Evolutionary conservation across 2,329 filamentous ascomycete genomes (phyloP), one percentile per base, ranked within the genome.

Genomic region (Phyllosticta citriasiana): DNA sequence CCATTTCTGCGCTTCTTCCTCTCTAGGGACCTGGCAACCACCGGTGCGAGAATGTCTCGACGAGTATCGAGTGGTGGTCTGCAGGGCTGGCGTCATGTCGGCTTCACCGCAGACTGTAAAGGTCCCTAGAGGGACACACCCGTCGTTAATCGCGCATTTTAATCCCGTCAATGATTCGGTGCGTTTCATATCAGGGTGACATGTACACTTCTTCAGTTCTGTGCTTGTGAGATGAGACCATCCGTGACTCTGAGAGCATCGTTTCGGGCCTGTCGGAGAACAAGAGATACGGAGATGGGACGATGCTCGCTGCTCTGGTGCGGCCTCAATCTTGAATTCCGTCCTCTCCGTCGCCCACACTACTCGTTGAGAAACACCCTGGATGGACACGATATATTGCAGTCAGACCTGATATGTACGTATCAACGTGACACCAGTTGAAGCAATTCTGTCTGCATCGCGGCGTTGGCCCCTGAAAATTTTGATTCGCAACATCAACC

Each of bases 121-220:
- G 73, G 72, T 76, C 77, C 72, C 73, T 66, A 76, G 77, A 79
- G 69, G 70, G 72, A 79, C 65, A 63, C 62, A 73, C 76, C 77
- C 76, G 78, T 79, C 75, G 77, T 80, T 80, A 80, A 80, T 80
- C 78, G 75, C 78, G 71, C 77, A 76, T 76, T 72, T 70, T 67
- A 65, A 70, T 73, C 70, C 68, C 64, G 25, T 62, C 67, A 65
- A 69, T 76, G 73, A 71, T 71, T 72, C 65, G 70, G 72, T 77
- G 77, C 72, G 78, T 78, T 80, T 80, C 78, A 80, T 80, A 79
- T 80, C 78, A 79, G 77, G 77, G 77, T 75, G 66, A 79, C 76
- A 80, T 73, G 9, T 33, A 53, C 33, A 22, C 50, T 55, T n/a
- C n/a, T n/a, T 47, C n/a, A 5, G 19, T n/a, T n/a, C 14, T 2